These are phyloP conservation scores for Exserohilum turcica DNA, from an alignment of 2,329 filamentous ascomycete species.

Conservation along the genomic window DNA sequence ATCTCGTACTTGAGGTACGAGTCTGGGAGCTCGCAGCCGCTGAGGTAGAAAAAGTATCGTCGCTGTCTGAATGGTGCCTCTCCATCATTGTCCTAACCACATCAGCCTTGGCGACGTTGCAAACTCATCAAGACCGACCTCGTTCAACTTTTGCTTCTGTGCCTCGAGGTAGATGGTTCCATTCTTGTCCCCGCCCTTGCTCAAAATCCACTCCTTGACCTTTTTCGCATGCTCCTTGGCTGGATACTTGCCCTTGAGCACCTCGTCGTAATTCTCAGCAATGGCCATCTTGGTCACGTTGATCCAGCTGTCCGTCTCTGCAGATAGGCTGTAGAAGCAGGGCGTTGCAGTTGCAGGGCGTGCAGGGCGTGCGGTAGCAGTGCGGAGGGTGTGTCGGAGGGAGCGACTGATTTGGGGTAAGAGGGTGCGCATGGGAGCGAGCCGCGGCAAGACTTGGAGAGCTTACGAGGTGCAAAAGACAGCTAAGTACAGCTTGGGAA, in stretches of 20 bases:
- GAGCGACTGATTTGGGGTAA: conserved; percentile 11
- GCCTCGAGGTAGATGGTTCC: conserved; percentile 89
- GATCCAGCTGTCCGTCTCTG: conserved; percentile 13
- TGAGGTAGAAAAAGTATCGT: conserved; percentile 93
- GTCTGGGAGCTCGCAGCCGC: conserved; percentile 81
- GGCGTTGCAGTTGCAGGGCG: background rate
- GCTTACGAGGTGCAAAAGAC: conserved; percentile 15
- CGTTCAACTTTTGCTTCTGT: conserved; percentile 77
- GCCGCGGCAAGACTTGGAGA: conserved; percentile 14
- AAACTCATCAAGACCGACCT: conserved; percentile 54
- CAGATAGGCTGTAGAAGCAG: conserved; percentile 8
- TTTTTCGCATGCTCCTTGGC: conserved; percentile 84
- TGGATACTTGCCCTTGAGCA: conserved; percentile 68
- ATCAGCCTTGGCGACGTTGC: no score
- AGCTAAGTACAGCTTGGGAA: conserved; percentile 15
- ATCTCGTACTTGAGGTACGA: conserved; percentile 83
- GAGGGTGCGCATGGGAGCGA: conserved; percentile 13
- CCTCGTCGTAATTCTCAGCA: conserved; percentile 42
- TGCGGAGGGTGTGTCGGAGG: conserved; percentile 9
- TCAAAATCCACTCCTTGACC: conserved; percentile 78
- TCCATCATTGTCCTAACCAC: no score
- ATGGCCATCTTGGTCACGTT: conserved; percentile 34
- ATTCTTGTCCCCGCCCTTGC: conserved; percentile 65
- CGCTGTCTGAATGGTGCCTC: conserved; percentile 67
- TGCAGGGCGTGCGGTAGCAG: background rate